phyloP scores from a whole-genome alignment of 2,329 filamentous ascomycete genomes.

The Oidium heveae region DNA sequence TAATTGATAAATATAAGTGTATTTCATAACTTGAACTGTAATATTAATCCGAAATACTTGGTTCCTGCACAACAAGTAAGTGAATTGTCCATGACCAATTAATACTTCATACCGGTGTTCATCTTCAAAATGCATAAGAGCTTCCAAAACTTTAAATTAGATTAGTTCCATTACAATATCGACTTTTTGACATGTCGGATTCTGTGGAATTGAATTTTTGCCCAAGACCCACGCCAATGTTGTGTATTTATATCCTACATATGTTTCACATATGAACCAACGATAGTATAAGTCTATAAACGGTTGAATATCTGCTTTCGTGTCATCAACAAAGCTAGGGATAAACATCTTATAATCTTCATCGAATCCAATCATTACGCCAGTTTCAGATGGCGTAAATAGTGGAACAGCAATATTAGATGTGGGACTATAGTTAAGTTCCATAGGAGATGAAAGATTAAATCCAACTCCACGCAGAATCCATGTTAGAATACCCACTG shows the following conservation, averaged over 20 bases:
- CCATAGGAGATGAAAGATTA: slow-evolving; percentile 14
- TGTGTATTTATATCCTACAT: slow-evolving; percentile 18
- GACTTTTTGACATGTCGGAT: too few relatives aligned
- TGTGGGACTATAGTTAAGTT: slow-evolving; percentile 15
- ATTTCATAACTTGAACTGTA: too few relatives aligned
- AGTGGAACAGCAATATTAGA: slow-evolving; percentile 20
- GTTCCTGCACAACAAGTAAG: too few relatives aligned
- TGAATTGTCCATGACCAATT: too few relatives aligned
- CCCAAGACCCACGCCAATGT: slow-evolving; percentile 20
- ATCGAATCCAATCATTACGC: slow-evolving; percentile 17
- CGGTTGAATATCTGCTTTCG: slow-evolving; percentile 16
- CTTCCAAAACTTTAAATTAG: too few relatives aligned
- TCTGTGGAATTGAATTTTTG: not conserved
- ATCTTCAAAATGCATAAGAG: too few relatives aligned
- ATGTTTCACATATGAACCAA: slow-evolving; percentile 22
- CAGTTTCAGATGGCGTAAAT: slow-evolving; percentile 12
- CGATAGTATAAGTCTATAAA: slow-evolving; percentile 9
- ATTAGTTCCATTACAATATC: too few relatives aligned
- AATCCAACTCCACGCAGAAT: slow-evolving; percentile 8
- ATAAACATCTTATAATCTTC: slow-evolving; percentile 16
- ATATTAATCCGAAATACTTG: too few relatives aligned
- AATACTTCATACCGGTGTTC: too few relatives aligned
- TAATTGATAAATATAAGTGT: too few relatives aligned
- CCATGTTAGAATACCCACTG: slow-evolving; percentile 8
- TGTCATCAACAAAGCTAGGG: slow-evolving; percentile 12